phyloP scores from a whole-genome alignment of 257 asterid genomes.

The Penstemon eatonii region DNA sequence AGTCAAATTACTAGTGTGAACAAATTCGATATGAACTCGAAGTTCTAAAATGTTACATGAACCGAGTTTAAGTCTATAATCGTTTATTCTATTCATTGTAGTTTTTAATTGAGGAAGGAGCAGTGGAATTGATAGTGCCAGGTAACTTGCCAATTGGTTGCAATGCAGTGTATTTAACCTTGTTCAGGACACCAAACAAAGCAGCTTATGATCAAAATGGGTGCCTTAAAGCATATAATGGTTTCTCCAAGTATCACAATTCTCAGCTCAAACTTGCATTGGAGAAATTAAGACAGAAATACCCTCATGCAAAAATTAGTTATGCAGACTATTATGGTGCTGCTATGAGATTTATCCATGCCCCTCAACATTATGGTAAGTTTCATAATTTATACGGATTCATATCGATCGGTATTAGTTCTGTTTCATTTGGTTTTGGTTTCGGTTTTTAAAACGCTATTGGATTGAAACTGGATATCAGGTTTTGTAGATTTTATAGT shows the following conservation, averaged over 20 bases:
- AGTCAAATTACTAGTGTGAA: no score
- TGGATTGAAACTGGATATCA: no score
- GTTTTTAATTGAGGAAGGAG: constrained; percentile 78
- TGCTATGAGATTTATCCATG: constrained; percentile 54
- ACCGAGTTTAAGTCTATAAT: background rate
- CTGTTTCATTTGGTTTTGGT: no score
- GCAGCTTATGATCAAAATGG: constrained; percentile 65
- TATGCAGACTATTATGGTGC: constrained; percentile 79
- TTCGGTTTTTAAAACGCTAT: no score
- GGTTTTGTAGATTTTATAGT: no score
- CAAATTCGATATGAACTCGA: no score
- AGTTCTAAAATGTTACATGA: no score
- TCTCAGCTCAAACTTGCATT: constrained; percentile 56
- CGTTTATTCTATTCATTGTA: background rate
- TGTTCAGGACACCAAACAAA: constrained; percentile 48
- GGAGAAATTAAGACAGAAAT: constrained; percentile 43
- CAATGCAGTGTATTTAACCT: constrained; percentile 63
- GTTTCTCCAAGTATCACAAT: constrained; percentile 64
- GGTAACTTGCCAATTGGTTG: constrained; percentile 85
- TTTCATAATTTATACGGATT: background rate
- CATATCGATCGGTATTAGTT: background rate
- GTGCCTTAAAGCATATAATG: constrained; percentile 65
- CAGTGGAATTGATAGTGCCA: constrained; percentile 62
- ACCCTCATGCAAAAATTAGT: constrained; percentile 60
- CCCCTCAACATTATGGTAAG: constrained; percentile 63